Conservation (phyloP, 2,329 filamentous ascomycete genomes). For the Chaetothyriales sp. region DNA sequence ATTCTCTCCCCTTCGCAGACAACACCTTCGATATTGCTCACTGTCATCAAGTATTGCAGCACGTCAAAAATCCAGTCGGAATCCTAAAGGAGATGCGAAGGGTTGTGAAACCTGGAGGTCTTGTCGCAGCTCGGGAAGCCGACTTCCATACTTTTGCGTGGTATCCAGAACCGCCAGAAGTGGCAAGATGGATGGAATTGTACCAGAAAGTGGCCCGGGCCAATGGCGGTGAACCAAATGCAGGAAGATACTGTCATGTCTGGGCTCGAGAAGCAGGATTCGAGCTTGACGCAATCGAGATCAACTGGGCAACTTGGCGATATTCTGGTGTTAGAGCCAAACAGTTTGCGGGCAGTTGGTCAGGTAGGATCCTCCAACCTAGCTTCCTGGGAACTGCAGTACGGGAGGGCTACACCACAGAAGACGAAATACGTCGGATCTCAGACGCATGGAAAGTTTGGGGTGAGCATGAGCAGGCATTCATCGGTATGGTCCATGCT, state of each 20-base stretch:
- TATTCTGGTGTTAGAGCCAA: slow-evolving; percentile 10
- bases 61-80: slow-evolving; percentile 38
- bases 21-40: slow-evolving; percentile 46
- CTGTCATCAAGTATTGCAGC: slow-evolving; percentile 45
- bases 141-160: slow-evolving; percentile 21
- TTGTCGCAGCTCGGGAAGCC: slow-evolving; percentile 35
- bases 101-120: slow-evolving; percentile 39
- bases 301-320: slow-evolving; percentile 13
- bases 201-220: slow-evolving; percentile 20
- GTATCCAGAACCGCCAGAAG: slow-evolving; percentile 20
- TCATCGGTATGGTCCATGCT: slow-evolving; percentile 9
- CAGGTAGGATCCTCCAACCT: slow-evolving; percentile 14
- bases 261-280: slow-evolving; percentile 21
- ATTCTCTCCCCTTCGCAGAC: slow-evolving; percentile 31
- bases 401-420: slow-evolving; percentile 11
- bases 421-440: slow-evolving; percentile 15
- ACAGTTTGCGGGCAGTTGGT: slow-evolving; percentile 15
- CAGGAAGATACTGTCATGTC: slow-evolving; percentile 17
- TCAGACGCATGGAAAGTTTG: slow-evolving; percentile 16
- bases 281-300: slow-evolving; percentile 10
- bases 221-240: slow-evolving; percentile 23
- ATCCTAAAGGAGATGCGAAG: slow-evolving; percentile 42
- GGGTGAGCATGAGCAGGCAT: slow-evolving; percentile 13
- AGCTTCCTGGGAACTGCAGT: slow-evolving; percentile 15
- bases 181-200: slow-evolving; percentile 19